These are phyloP conservation scores for Coccomyxa sp. DNA, from an alignment of 139 green algal genomes.

Conservation along the genomic window DNA sequence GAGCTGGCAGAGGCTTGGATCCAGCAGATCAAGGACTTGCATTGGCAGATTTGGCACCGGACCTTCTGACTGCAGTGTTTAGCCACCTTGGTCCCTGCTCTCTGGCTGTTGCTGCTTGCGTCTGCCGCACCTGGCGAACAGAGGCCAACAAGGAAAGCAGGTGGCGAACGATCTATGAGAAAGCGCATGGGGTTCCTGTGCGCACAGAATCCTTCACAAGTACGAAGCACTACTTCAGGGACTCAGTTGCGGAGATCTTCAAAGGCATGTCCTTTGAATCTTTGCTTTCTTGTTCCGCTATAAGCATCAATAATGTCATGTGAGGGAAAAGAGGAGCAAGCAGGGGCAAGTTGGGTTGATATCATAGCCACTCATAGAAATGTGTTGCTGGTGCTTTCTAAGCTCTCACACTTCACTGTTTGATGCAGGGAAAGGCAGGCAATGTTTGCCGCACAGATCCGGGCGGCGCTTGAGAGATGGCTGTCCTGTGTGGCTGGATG, in stretches of 20 bases:
- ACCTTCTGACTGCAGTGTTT: constrained; percentile 6
- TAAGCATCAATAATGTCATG: neutral
- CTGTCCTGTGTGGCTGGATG: neutral
- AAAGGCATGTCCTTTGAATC: neutral
- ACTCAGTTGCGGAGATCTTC: neutral
- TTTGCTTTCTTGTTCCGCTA: neutral
- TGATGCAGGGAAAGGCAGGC: too few relatives aligned
- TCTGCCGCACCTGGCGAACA: neutral
- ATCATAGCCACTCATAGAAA: too few relatives aligned
- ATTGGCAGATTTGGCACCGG: constrained; percentile 6
- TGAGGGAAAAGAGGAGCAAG: neutral
- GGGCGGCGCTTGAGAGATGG: neutral
- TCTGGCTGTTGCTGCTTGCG: constrained; percentile 8
- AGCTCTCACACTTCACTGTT: too few relatives aligned
- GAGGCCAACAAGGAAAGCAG: constrained; percentile 2
- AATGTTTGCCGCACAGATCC: neutral
- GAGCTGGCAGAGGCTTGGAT: neutral
- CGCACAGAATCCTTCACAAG: neutral
- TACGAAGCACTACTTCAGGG: neutral
- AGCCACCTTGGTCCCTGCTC: constrained; percentile 3
- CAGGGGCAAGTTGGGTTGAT: too few relatives aligned
- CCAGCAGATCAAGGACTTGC: neutral
- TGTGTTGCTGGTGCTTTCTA: too few relatives aligned
- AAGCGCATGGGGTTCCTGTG: neutral
- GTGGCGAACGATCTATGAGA: neutral